Evolutionary conservation across 148 eudicot species (phyloP).

Genomic region (Camellia sinensis): DNA sequence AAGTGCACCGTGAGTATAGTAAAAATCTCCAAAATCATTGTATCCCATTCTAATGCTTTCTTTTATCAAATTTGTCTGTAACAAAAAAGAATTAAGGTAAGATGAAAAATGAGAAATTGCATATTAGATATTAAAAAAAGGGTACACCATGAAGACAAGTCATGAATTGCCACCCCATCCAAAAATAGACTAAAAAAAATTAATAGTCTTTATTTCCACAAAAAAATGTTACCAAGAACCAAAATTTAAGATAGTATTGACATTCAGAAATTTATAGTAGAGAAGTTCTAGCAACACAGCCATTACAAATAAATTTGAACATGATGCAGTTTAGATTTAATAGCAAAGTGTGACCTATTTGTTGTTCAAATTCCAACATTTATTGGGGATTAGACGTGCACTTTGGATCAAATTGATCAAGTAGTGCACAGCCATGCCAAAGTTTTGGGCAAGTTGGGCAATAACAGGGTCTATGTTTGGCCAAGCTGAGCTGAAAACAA

Average conservation of each 20-base stretch:
- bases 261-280: background rate
- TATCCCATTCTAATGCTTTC: slow-evolving; percentile 99
- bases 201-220: background rate
- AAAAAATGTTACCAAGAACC: background rate
- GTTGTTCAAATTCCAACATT: too few species aligned
- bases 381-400: background rate
- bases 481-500: too few species aligned
- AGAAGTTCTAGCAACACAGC: background rate
- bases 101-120: background rate
- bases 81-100: slow-evolving; percentile 9
- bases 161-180: background rate
- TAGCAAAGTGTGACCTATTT: background rate
- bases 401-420: background rate
- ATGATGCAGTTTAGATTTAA: background rate
- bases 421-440: background rate
- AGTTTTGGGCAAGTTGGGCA: background rate
- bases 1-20: slow-evolving; percentile 77
- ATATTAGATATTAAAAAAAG: background rate
- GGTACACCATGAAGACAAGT: background rate
- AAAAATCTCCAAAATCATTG: slow-evolving; percentile 93
- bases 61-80: slow-evolving; percentile 93
- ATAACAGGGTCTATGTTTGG: too few species aligned
- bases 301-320: background rate
- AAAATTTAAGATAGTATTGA: background rate
- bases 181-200: too few species aligned